Evolutionary conservation across 345 rosid genomes (phyloP).

Genomic region (Lenwebbia sp.): DNA sequence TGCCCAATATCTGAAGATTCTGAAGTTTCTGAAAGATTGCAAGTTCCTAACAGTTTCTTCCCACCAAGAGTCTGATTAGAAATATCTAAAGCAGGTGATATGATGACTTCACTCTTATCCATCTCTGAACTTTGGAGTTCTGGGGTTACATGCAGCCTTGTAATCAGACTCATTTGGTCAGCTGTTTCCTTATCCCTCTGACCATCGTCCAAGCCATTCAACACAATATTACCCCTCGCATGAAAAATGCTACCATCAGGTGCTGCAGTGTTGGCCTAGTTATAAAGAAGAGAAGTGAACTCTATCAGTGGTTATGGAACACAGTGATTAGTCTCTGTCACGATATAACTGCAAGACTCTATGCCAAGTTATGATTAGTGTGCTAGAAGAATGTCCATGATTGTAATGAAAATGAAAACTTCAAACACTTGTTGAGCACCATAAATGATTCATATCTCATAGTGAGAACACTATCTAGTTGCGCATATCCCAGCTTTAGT

Average conservation of each 20-base stretch:
- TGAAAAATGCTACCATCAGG: conserved; percentile 31
- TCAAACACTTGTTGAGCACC: background rate
- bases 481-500: background rate
- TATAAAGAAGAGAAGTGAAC: background rate
- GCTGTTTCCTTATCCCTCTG: conserved; percentile 26
- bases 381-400: background rate
- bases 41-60: conserved; percentile 19
- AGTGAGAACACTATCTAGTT: background rate
- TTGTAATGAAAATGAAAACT: background rate
- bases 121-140: conserved; percentile 10
- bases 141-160: conserved; percentile 29
- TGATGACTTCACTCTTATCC: conserved; percentile 18
- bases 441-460: background rate
- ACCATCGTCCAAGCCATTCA: conserved; percentile 22
- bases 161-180: conserved; percentile 17
- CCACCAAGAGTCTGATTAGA: conserved; percentile 13
- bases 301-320: background rate
- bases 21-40: conserved; percentile 26
- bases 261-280: conserved; percentile 47
- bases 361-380: background rate
- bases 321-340: background rate
- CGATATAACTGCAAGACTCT: background rate
- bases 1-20: conserved; percentile 20
- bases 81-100: conserved; percentile 27
- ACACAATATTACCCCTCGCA: conserved; percentile 20